Percentiles rank a stretch among this genome's conserved stretches.
Evolutionary conservation across 768 basidiomycete genomes (phyloP).

Genomic region (Sarcomyxa edulis): DNA sequence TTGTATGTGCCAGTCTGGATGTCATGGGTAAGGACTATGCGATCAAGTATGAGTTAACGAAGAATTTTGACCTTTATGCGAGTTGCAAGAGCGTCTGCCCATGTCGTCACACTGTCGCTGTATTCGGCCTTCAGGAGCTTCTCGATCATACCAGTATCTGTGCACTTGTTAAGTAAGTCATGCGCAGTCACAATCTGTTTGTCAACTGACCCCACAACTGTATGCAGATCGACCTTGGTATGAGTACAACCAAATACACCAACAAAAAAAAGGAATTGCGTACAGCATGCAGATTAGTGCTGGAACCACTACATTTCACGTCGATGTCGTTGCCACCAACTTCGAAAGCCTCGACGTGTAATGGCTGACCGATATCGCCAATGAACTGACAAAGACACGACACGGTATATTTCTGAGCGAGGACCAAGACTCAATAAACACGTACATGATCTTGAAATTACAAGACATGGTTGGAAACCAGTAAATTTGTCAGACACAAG

Average conservation of each 20-base stretch:
- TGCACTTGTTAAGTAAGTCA: background rate
- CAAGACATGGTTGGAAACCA: background rate
- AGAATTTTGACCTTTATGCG: conserved; percentile 31
- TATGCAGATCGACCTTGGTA: background rate
- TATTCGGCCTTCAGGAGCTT: conserved; percentile 28
- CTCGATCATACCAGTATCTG: conserved; percentile 36
- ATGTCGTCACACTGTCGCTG: conserved; percentile 26
- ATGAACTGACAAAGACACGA: conserved; percentile 27
- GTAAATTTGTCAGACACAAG: background rate
- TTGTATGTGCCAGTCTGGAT: conserved; percentile 26
- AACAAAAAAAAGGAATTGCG: conserved; percentile 5
- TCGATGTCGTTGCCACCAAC: conserved; percentile 40
- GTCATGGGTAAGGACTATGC: background rate
- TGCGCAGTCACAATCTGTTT: background rate
- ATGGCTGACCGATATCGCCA: conserved; percentile 45
- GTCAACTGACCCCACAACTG: conserved; percentile 31
- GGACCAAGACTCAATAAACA: background rate
- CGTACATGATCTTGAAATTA: conserved; percentile 28
- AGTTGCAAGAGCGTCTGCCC: conserved; percentile 31
- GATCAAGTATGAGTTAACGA: no score
- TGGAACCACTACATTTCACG: conserved; percentile 31
- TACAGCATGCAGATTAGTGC: conserved; percentile 40
- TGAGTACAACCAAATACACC: background rate
- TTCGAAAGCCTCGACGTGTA: conserved; percentile 39
- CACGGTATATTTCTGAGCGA: background rate